Conservation (phyloP, 148 eudicot genomes). For the Agrostemma githago region DNA sequence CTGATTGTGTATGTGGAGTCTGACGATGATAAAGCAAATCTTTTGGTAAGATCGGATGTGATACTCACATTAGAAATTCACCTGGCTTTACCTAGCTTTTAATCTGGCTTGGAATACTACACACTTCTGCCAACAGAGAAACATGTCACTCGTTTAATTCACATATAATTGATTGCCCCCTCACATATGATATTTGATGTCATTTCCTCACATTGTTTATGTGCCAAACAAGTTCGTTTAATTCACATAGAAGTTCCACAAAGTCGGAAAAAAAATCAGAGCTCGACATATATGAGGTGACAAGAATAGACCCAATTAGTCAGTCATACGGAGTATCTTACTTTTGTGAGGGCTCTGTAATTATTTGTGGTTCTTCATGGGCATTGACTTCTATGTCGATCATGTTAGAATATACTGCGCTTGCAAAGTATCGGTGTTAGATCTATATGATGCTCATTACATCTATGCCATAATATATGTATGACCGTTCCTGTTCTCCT, state of each 20-base stretch:
- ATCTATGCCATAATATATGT: not conserved
- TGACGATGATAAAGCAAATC: slow-evolving; percentile 49
- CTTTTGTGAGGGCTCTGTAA: not conserved
- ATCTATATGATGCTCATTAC: too few species aligned
- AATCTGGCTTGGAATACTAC: not conserved
- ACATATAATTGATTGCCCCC: not conserved
- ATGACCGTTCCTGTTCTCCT: slow-evolving; percentile 14
- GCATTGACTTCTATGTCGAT: not conserved
- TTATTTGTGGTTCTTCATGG: not conserved
- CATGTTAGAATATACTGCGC: not conserved
- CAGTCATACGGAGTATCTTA: not conserved
- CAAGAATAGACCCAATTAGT: not conserved
- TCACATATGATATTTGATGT: not conserved
- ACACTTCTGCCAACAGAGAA: not conserved
- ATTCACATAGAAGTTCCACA: not conserved
- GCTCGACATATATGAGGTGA: not conserved
- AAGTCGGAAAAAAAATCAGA: not conserved
- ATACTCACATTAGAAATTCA: not conserved
- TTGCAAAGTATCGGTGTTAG: too few species aligned
- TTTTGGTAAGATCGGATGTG: slow-evolving; percentile 51
- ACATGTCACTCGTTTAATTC: not conserved
- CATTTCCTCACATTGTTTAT: not conserved
- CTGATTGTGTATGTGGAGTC: slow-evolving; percentile 70
- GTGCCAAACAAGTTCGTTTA: not conserved
- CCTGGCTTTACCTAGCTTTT: not conserved